Conservation (phyloP, 495 filamentous ascomycete species). For the Amphirosellinia nigrospora region DNA sequence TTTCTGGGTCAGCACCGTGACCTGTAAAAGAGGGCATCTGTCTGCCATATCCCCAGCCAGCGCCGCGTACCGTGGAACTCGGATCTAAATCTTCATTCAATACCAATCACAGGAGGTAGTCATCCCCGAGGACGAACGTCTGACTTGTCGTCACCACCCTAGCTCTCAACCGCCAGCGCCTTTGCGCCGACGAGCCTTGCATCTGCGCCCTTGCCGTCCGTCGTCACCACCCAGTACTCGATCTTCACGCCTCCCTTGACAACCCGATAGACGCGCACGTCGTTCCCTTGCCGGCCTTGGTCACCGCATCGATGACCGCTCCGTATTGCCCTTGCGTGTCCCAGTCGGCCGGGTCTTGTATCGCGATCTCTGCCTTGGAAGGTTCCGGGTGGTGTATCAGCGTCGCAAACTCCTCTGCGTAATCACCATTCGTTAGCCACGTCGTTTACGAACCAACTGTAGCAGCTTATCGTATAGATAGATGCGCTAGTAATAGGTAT, state of each 20-base stretch:
- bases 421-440: constrained; percentile 19
- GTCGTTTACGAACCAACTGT: background rate
- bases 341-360: constrained; percentile 63
- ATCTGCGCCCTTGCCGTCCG: constrained; percentile 53
- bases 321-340: constrained; percentile 65
- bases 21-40: background rate
- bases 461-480: background rate
- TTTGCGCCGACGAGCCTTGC: constrained; percentile 74
- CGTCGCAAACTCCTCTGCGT: constrained; percentile 61
- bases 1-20: background rate
- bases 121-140: background rate
- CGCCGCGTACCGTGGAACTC: background rate
- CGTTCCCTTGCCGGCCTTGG: constrained; percentile 59
- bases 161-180: constrained; percentile 77
- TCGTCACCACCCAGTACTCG: constrained; percentile 80
- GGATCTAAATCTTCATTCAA: background rate
- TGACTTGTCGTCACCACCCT: background rate
- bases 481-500: constrained; percentile 31
- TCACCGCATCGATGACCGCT: constrained; percentile 63
- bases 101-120: background rate
- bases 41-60: background rate
- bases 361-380: constrained; percentile 56
- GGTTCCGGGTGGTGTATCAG: constrained; percentile 60
- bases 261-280: constrained; percentile 76
- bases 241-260: constrained; percentile 61